Evolutionary conservation across 208 protist species (phyloP).

Genomic region (Porcisia deanei): DNA sequence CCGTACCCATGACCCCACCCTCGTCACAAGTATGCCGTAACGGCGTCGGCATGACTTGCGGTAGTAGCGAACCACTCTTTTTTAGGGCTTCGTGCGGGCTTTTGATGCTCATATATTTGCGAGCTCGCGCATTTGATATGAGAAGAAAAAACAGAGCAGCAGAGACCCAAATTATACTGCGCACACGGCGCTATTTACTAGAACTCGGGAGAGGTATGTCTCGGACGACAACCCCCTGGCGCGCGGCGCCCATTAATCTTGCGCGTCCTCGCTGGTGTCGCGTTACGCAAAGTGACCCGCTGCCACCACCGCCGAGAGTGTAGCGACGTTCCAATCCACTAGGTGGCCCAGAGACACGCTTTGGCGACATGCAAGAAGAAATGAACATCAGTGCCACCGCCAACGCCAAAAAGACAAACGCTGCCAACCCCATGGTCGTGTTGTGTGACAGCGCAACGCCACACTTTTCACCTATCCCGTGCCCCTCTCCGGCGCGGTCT

Average conservation of each 20-base stretch:
- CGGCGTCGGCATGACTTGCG: neutral
- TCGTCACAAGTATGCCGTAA: neutral
- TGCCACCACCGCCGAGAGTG: conserved; percentile 2
- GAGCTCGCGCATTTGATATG: neutral
- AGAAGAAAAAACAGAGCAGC: neutral
- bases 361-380: neutral
- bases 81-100: no score
- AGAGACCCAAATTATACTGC: neutral
- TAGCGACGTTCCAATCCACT: neutral
- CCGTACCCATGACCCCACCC: neutral
- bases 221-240: neutral
- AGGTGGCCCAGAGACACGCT: neutral
- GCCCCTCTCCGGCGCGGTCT: neutral
- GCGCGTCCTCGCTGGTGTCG: conserved; percentile 9
- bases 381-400: neutral
- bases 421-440: neutral
- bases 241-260: neutral
- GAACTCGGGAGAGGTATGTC: neutral
- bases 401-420: neutral
- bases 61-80: neutral
- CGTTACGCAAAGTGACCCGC: neutral
- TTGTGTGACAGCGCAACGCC: neutral
- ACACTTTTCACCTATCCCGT: neutral
- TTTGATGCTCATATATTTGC: neutral
- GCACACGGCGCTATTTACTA: neutral